A percentile compares a stretch with the other conserved stretches of the same genome.
These are phyloP conservation scores for Rosa hybrid DNA, from an alignment of 331 rosid genomes.

Conservation along the genomic window DNA sequence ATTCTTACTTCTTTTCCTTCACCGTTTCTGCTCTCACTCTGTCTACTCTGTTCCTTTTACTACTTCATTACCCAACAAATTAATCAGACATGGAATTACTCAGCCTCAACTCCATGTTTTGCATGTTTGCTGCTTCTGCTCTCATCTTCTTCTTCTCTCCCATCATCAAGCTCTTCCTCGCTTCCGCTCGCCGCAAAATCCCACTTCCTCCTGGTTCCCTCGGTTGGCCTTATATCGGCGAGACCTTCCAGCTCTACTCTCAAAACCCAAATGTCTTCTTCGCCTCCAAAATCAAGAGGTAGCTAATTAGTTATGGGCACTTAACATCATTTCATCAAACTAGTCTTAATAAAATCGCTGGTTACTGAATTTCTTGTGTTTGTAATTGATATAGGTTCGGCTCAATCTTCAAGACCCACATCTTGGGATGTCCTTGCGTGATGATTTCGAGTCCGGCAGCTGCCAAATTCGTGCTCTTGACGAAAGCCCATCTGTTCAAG, in stretches of 20 bases:
- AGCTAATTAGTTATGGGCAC: not conserved
- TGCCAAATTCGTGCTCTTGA: slow-evolving; percentile 68
- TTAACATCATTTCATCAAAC: not conserved
- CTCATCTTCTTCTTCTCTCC: slow-evolving; percentile 37
- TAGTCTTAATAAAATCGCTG: not conserved
- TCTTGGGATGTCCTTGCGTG: slow-evolving; percentile 91
- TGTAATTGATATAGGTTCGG: slow-evolving; percentile 53
- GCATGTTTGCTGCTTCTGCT: slow-evolving; percentile 26
- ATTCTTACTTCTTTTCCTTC: slow-evolving; percentile 24
- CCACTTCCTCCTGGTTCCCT: slow-evolving; percentile 86
- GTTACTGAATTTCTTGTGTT: not conserved
- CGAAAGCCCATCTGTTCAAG: slow-evolving; percentile 66
- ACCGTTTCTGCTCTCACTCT: not conserved
- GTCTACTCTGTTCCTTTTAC: not conserved
- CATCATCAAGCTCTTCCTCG: slow-evolving; percentile 32
- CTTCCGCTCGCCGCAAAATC: slow-evolving; percentile 29
- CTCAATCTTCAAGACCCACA: slow-evolving; percentile 86
- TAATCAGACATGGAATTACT: not conserved
- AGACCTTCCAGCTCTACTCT: slow-evolving; percentile 88
- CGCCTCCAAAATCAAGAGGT: slow-evolving; percentile 60
- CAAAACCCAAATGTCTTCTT: slow-evolving; percentile 88
- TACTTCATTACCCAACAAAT: not conserved
- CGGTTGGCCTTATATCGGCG: slow-evolving; percentile 88
- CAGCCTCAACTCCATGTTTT: slow-evolving; percentile 20
- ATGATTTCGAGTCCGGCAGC: slow-evolving; percentile 87